Evolutionary conservation across 2,329 filamentous ascomycete species (phyloP).

Genomic region (Penicillium sp.): DNA sequence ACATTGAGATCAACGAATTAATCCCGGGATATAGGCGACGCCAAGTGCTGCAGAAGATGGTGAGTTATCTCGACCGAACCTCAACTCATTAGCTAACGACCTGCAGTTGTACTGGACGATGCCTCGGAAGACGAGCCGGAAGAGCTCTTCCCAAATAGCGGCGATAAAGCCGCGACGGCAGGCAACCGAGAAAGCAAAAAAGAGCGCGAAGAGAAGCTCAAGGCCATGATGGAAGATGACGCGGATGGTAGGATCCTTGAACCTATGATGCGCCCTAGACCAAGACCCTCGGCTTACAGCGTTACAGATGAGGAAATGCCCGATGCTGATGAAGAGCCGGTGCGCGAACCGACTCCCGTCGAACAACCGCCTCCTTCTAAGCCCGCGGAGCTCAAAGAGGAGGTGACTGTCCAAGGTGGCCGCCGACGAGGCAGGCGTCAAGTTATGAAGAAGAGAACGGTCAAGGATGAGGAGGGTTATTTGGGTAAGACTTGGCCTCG

Average conservation of each 20-base stretch:
- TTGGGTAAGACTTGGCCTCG: constrained; percentile 57
- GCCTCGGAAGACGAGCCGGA: constrained; percentile 55
- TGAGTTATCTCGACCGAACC: constrained; percentile 22
- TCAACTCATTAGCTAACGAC: constrained; percentile 23
- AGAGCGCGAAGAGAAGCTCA: constrained; percentile 61
- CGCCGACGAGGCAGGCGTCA: constrained; percentile 70
- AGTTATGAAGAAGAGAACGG: constrained; percentile 81
- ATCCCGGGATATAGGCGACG: constrained; percentile 22
- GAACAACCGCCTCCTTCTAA: constrained; percentile 35
- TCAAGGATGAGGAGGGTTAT: constrained; percentile 84
- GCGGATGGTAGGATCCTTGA: constrained; percentile 26
- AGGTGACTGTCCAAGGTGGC: constrained; percentile 55
- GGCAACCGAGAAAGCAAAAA: constrained; percentile 46
- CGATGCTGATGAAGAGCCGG: constrained; percentile 45
- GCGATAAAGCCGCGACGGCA: constrained; percentile 35
- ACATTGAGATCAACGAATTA: background rate
- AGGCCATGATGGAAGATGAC: constrained; percentile 72
- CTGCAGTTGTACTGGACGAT: constrained; percentile 47
- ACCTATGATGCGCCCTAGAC: constrained; percentile 22
- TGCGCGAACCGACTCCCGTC: constrained; percentile 37
- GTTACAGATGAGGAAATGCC: constrained; percentile 53
- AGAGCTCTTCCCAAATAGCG: constrained; percentile 44
- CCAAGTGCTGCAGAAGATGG: constrained; percentile 48
- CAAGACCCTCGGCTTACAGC: constrained; percentile 15
- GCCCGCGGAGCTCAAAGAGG: constrained; percentile 46